Evolutionary conservation across 179 eudicot genomes (phyloP), one percentile per base, ranked within the genome.

Genomic region (Silene noctiflora): DNA sequence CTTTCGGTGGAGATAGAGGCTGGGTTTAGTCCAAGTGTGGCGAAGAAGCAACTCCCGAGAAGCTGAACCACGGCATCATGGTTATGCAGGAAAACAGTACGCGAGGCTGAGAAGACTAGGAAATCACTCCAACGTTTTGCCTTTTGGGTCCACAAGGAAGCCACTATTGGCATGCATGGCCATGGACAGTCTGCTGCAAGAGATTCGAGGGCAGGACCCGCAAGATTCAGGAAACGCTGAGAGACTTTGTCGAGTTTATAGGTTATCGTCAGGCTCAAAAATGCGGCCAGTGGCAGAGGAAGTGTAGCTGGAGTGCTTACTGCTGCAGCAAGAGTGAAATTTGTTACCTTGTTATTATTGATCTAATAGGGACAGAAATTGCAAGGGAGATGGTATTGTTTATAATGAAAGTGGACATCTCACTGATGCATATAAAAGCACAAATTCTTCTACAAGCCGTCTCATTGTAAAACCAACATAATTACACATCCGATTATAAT

Each of bases 141-240:
- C 85, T 96, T 96, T 81, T 93, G 99, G 56, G 97, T 88, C 99
- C 99, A 96, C 25, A 96, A 69, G 53, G 99, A 93, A 75, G 99
- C 90, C 69, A 96, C 97, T 17, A 96, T 93, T 12, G 98, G 98
- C 95, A 96, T 88, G 86, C 99, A 91, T n/a, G 99, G 99, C 99
- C 99, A 96, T 10, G 99, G 99, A 78, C 99, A 96, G 64, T 95
- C 99, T 0, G 99, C 99, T 44, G 99, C 98, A 72, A 93, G 98
- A 44, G 97, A 83, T 79, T 93, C 99, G 63, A 95, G 80, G 67
- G 98, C 97, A 0, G 99, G 98, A n/a, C 99, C 99, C 0, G 98
- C 99, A 19, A 96, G 90, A 76, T 96, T 88, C 31, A 93, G 99
- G 67, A 96, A 90, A 48, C 96, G 94, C 75, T 93, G 96, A 3